Base-by-base conservation (phyloP, 1,139 yeast species). In the Pneumocystis jirovecii region DNA sequence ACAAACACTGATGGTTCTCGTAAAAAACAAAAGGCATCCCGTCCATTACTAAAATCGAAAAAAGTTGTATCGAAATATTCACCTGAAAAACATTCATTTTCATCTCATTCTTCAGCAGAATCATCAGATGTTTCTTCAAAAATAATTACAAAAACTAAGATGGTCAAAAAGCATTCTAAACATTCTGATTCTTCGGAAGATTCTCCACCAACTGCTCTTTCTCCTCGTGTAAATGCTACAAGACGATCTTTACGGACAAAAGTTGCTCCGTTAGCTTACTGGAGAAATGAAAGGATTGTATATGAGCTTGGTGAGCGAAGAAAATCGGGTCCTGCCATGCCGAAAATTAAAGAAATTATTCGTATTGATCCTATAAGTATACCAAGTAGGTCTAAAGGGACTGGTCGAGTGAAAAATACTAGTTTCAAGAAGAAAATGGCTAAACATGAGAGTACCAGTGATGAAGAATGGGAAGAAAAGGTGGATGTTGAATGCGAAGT, bases 201-300 rank as follows among this genome's bases (percentile, higher is more conserved):
- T 34, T 34, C 61, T 37, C n/a, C 56, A 25, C 21, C 40, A 34
- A 19, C 59, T 35, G 19, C 25, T 6, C 70, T 62, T 57, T 34
- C 34, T 12, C 15, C 34, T 57, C 57, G 31, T 50, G 31, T 50
- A 25, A 50, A 50, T 7, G 70, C 69, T n/a, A 61, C 71, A 31
- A 71, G 87, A 68, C 76, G 83, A 68, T 87, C 96, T 0, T 79
- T 80, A 61, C 80, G 96, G 71, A 81, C 83, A 0, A 82, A 82
- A 69, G 80, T 87, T 7, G 83, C 86, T 1, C 95, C 96, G 0
- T 77, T 89, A 69, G 93, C 90, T 12, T 87, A 81, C 73, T 89
- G 97, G 96, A 82, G 88, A 73, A 87, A 87, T 72, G 96, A 90
- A 74, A 79, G 85, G 67, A 82, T 87, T 56, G 82, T 87, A 1